phyloP scores from a whole-genome alignment of 2,329 filamentous ascomycete genomes.

The Alternaria sp. region DNA sequence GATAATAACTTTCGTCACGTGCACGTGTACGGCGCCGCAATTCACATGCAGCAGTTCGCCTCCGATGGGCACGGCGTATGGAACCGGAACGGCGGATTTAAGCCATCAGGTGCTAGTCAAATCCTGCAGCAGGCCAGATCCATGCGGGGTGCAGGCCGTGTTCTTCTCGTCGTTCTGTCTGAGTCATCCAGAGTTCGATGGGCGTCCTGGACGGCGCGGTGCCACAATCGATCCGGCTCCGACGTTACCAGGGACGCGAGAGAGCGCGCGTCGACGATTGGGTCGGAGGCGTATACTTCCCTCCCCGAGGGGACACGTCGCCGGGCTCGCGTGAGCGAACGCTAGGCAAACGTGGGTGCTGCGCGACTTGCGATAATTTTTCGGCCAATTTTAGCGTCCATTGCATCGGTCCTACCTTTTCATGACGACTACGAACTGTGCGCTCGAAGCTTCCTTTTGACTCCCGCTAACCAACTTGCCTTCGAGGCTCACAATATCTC shows the following conservation, averaged over 20 bases:
- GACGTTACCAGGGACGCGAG: slow-evolving; percentile 8
- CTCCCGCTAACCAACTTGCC: slow-evolving; percentile 36
- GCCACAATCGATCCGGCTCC: slow-evolving; percentile 26
- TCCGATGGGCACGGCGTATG: background rate
- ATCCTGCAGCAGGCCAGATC: slow-evolving; percentile 23
- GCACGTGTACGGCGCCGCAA: slow-evolving; percentile 3
- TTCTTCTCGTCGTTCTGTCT: slow-evolving; percentile 35
- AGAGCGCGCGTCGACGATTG: slow-evolving; percentile 15
- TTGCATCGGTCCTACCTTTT: slow-evolving; percentile 16
- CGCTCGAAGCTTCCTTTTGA: slow-evolving; percentile 37
- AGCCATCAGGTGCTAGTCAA: slow-evolving; percentile 25
- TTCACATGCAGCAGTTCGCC: slow-evolving; percentile 9
- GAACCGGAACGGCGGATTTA: slow-evolving; percentile 17
- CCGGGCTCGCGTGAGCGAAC: slow-evolving; percentile 1
- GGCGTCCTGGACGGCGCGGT: slow-evolving; percentile 22
- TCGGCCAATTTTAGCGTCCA: slow-evolving; percentile 20
- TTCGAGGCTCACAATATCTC: slow-evolving; percentile 29
- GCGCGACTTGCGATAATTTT: slow-evolving; percentile 24
- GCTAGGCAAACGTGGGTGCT: slow-evolving; percentile 4
- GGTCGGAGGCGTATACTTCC: slow-evolving; percentile 14
- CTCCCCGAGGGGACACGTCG: slow-evolving; percentile 29
- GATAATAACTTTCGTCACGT: slow-evolving; percentile 14
- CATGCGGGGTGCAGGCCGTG: slow-evolving; percentile 35
- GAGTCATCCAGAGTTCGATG: slow-evolving; percentile 23
- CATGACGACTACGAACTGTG: slow-evolving; percentile 32